A percentile compares a stretch with the other conserved stretches of the same genome.
Conservation (phyloP, 768 basidiomycete species). For the Mrakia hoshinonis region DNA sequence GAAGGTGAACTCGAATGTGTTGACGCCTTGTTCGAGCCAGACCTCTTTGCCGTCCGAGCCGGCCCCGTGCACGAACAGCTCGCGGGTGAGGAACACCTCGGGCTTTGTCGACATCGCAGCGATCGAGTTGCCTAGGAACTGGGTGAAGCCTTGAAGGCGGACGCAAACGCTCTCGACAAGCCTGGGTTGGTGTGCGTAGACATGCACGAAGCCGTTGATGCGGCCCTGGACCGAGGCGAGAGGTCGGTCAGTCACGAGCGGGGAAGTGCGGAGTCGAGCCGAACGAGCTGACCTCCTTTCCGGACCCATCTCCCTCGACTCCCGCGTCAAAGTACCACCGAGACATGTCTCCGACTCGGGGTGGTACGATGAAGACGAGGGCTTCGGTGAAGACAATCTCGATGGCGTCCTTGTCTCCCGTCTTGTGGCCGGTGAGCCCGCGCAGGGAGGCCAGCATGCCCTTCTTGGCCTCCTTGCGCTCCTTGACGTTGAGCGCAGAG, state of each 20-base stretch:
- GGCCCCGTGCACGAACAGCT: not conserved
- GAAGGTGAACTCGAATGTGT: slow-evolving; percentile 13
- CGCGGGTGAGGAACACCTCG: not conserved
- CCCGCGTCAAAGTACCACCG: not conserved
- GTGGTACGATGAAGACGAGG: not conserved
- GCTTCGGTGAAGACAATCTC: not conserved
- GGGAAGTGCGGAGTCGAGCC: not conserved
- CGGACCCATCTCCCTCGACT: not conserved
- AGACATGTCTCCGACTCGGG: not conserved
- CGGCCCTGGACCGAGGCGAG: not conserved
- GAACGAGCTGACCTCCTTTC: not conserved
- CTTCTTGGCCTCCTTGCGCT: not conserved
- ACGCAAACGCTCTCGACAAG: not conserved
- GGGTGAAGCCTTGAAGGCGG: not conserved
- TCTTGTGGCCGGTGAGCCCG: not conserved
- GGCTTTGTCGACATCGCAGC: not conserved
- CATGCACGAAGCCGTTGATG: slow-evolving; percentile 4
- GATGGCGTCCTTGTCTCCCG: not conserved
- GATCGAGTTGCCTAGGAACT: not conserved
- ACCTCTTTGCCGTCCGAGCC: not conserved
- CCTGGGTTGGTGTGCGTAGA: not conserved
- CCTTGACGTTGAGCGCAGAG: not conserved
- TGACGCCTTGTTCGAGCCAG: not conserved
- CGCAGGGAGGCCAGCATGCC: not conserved
- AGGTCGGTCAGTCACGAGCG: not conserved